Evolutionary conservation across 2,329 filamentous ascomycete genomes (phyloP), one percentile per base, ranked within the genome.

Genomic region (Venturiaceae sp.): DNA sequence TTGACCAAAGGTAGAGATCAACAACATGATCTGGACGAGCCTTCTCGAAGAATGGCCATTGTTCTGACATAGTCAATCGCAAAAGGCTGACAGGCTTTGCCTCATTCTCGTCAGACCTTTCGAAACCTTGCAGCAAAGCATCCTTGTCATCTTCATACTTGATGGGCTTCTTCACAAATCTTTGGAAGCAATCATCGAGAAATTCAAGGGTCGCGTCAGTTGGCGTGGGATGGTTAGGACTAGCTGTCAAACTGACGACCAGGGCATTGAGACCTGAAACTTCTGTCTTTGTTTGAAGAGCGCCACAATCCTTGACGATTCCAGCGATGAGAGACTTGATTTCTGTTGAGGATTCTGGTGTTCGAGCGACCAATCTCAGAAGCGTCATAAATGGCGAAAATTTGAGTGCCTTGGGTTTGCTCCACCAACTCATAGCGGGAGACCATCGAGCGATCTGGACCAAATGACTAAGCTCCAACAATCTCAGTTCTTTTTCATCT

Each of bases 401-500:
- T 23, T 68, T 68, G n/a, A 87, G 75, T 1, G 79, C 79, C 63
- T 87, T 82, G 60, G 80, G 77, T 66, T 88, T 92, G 62, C 87
- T 81, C 75, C 94, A 96, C 92, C 92, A 97, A 62, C 87, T 84
- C 85, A 96, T 94, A 5, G 86, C 85, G 0, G 88, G 84, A 3
- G 91, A 95, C 65, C 86, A 83, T 62, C 84, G 83, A 3, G 92
- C 90, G 68, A 96, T 88, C 32, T 84, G 81, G 19, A 96, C 82
- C 19, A 95, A 77, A 68, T 92, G 88, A 68, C 91, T 86, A 30
- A 96, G 75, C 71, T 95, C 89, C 66, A 92, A 82, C 9, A 87
- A 70, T 23, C 83, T 77, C 52, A 92, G 75, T 52, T 82, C 77
- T 44, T 80, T 76, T 2, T 76, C 71, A 16, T 78, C 74, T 14